Conservation (phyloP, 2,329 filamentous ascomycete genomes). For the Teratosphaeria gauchensis region DNA sequence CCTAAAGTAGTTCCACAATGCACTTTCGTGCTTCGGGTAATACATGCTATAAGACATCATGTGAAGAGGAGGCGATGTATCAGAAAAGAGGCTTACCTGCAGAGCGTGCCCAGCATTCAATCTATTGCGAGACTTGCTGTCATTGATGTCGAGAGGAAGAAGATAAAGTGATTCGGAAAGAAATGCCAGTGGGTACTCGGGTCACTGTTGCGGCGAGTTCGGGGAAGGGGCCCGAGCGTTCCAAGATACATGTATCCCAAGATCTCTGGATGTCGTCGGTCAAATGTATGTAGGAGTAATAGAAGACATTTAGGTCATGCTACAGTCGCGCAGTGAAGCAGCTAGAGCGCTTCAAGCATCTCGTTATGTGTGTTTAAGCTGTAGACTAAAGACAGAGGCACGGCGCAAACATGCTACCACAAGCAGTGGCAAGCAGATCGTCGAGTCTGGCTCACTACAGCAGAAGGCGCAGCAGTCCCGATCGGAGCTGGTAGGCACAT, state of each 20-base stretch:
- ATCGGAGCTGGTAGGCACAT: background rate
- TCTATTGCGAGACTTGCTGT: background rate
- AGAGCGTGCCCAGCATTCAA: background rate
- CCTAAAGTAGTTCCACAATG: slow-evolving; percentile 10
- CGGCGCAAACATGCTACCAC: background rate
- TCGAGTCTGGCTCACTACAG: background rate
- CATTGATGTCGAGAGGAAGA: background rate
- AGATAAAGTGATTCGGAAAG: background rate
- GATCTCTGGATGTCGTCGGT: background rate
- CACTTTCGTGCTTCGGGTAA: slow-evolving; percentile 33
- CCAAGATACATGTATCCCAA: background rate
- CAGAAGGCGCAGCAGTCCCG: background rate
- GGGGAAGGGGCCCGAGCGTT: background rate
- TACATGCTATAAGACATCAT: slow-evolving; percentile 37
- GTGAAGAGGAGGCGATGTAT: slow-evolving; percentile 4
- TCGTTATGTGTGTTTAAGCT: background rate
- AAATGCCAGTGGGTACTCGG: background rate
- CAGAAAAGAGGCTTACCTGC: background rate
- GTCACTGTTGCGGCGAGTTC: background rate
- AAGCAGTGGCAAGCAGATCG: background rate
- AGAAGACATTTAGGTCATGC: background rate
- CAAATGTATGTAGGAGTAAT: background rate
- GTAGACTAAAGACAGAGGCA: background rate
- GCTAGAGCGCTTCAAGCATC: background rate
- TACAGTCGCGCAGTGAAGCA: background rate